These are phyloP conservation scores for Penium margaritaceum DNA, from an alignment of 139 green algal species.

Conservation along the genomic window DNA sequence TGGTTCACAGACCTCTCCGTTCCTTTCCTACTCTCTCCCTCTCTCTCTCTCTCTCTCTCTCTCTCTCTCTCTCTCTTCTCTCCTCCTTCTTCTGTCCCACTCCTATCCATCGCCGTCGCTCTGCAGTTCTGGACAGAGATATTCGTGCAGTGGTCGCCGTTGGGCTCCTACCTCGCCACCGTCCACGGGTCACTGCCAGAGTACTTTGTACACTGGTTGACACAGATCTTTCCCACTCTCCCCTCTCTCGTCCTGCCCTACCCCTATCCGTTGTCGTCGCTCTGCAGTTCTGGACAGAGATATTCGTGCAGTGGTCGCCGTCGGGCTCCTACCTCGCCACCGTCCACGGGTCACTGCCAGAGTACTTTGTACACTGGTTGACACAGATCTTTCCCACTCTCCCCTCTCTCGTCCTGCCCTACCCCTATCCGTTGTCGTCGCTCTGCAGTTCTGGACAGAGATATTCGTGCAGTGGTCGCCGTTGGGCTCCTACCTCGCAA, in stretches of 20 bases:
- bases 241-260: not conserved
- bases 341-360: slow-evolving; percentile 57
- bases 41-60: not conserved
- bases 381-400: not conserved
- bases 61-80: not conserved
- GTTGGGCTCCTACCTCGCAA: slow-evolving; percentile 71
- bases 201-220: not conserved
- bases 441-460: slow-evolving; percentile 76
- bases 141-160: slow-evolving; percentile 83
- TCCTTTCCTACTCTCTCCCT: not conserved
- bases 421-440: not conserved
- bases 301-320: slow-evolving; percentile 84
- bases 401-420: not conserved
- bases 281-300: slow-evolving; percentile 79
- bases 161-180: slow-evolving; percentile 71
- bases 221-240: too few species aligned
- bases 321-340: slow-evolving; percentile 74
- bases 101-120: slow-evolving; percentile 51
- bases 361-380: not conserved
- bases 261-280: not conserved
- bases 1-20: not conserved
- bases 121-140: slow-evolving; percentile 79
- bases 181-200: slow-evolving; percentile 53
- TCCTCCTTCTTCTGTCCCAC: not conserved
- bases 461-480: slow-evolving; percentile 86